Evolutionary conservation across 2,329 filamentous ascomycete genomes (phyloP).

Genomic region (Grosmannia serpens): DNA sequence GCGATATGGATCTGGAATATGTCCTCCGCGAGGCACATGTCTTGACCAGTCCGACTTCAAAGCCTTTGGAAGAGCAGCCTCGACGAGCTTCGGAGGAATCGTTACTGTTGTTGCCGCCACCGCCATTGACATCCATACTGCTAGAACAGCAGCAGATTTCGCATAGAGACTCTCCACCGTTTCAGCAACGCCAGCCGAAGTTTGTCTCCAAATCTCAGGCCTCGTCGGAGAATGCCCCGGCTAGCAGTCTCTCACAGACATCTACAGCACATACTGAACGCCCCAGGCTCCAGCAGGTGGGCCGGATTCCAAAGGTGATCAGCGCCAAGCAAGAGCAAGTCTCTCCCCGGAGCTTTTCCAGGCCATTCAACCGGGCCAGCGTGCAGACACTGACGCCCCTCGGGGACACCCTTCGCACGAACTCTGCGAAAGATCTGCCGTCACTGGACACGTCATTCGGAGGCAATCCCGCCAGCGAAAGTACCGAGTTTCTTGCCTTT

Average conservation of each 20-base stretch:
- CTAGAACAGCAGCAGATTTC: too few species aligned
- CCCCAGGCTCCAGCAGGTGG: conserved; percentile 65
- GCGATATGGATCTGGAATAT: conserved; percentile 30
- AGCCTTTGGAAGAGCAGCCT: background rate
- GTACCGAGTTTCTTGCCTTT: conserved; percentile 61
- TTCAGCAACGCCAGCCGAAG: background rate
- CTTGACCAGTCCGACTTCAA: background rate
- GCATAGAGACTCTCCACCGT: background rate
- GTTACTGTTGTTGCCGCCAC: background rate
- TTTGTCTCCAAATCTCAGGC: background rate
- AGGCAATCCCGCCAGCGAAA: conserved; percentile 23
- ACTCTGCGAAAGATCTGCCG: conserved; percentile 8
- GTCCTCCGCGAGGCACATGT: conserved; percentile 35
- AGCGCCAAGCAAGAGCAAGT: conserved; percentile 54
- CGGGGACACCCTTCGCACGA: conserved; percentile 19
- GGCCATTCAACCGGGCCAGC: conserved; percentile 58
- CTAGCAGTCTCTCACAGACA: background rate
- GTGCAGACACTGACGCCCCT: conserved; percentile 24
- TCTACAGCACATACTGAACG: conserved; percentile 12
- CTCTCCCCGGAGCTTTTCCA: conserved; percentile 71
- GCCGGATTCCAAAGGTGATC: conserved; percentile 74
- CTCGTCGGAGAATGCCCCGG: too few species aligned
- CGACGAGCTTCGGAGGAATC: background rate
- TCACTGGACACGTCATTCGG: conserved; percentile 30
- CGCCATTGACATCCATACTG: background rate